Evolutionary conservation across 257 asterid species (phyloP).

Genomic region (Salvia rosmarinus): DNA sequence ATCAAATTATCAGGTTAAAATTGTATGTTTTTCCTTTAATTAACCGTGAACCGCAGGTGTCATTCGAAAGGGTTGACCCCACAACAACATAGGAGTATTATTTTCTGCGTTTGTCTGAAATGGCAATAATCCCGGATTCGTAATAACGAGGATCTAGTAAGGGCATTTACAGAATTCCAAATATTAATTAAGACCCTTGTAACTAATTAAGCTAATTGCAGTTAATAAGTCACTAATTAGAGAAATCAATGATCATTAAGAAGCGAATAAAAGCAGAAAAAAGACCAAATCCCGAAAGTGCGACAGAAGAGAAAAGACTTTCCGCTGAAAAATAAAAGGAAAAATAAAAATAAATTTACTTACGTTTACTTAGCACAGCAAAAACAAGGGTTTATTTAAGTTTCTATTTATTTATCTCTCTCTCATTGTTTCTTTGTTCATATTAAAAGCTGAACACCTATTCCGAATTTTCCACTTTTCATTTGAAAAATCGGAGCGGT

Average conservation of each 20-base stretch:
- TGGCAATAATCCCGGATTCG: constrained; percentile 24
- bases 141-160: constrained; percentile 35
- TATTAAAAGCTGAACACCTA: constrained; percentile 34
- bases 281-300: constrained; percentile 78
- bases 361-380: constrained; percentile 40
- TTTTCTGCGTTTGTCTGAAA: constrained; percentile 39
- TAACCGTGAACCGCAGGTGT: constrained; percentile 35
- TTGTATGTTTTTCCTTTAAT: no score
- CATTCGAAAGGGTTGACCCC: constrained; percentile 47
- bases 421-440: neutral
- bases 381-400: constrained; percentile 39
- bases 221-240: constrained; percentile 20
- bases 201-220: constrained; percentile 29
- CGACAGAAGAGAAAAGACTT: constrained; percentile 42
- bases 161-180: constrained; percentile 52
- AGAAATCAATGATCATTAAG: neutral
- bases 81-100: neutral
- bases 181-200: neutral
- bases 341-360: constrained; percentile 18
- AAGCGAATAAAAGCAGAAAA: constrained; percentile 4
- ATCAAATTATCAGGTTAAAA: no score
- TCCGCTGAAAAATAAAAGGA: neutral
- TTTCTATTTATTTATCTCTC: constrained; percentile 21
- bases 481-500: constrained; percentile 43
- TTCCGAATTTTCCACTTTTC: constrained; percentile 40